Percentiles rank a stretch among this genome's conserved stretches.
Conservation (phyloP, 345 rosid genomes). For the Iberis pinnata region DNA sequence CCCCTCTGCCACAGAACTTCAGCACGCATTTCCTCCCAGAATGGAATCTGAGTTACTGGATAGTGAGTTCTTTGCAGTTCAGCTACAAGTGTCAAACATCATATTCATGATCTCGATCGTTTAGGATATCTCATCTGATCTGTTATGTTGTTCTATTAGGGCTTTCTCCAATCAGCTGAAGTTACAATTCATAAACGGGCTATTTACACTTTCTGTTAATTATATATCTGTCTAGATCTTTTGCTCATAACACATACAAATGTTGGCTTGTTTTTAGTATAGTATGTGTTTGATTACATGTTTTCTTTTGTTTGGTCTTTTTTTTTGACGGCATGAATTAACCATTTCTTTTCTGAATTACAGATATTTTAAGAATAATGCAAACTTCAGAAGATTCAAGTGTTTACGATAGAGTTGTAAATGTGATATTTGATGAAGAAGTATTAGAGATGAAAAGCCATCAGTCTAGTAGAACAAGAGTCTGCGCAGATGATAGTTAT, state of each 20-base stretch:
- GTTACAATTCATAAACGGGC: background rate
- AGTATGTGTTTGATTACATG: background rate
- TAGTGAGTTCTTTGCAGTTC: constrained; percentile 42
- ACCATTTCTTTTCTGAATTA: constrained; percentile 29
- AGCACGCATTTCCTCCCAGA: constrained; percentile 76
- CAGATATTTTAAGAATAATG: constrained; percentile 81
- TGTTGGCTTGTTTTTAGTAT: constrained; percentile 5
- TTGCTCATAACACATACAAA: background rate
- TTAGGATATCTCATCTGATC: constrained; percentile 8
- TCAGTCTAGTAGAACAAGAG: constrained; percentile 39
- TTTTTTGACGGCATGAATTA: constrained; percentile 16
- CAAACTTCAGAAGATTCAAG: constrained; percentile 77
- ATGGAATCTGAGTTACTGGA: constrained; percentile 87
- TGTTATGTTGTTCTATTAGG: constrained; percentile 1
- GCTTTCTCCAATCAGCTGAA: constrained; percentile 6
- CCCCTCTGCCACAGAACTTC: constrained; percentile 86
- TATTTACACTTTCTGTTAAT: constrained; percentile 1
- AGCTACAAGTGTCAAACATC: background rate
- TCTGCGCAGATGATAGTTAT: constrained; percentile 35
- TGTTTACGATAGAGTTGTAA: constrained; percentile 77
- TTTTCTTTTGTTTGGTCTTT: background rate
- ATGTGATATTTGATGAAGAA: constrained; percentile 75
- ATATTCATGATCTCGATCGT: background rate
- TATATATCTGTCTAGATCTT: constrained; percentile 7
- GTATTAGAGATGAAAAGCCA: constrained; percentile 45